Evolutionary conservation across 169 alveolate genomes (phyloP).

Genomic region (Perkinsus olseni): DNA sequence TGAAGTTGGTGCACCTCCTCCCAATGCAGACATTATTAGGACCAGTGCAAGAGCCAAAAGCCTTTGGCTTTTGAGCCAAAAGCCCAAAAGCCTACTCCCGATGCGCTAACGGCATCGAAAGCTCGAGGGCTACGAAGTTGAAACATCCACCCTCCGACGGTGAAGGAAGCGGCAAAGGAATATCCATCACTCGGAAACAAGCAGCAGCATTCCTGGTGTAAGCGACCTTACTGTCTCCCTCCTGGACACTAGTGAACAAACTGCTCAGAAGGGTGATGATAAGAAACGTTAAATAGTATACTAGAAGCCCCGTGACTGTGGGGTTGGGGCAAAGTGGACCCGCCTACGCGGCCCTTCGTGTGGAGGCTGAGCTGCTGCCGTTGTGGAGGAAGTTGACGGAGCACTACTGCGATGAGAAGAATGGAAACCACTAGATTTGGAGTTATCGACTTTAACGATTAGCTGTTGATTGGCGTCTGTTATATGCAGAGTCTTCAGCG

Average conservation of each 20-base stretch:
- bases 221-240: too few species aligned
- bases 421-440: neutral
- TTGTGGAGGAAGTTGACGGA: neutral
- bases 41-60: neutral
- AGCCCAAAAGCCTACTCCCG: too few species aligned
- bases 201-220: too few species aligned
- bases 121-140: too few species aligned
- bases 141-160: too few species aligned
- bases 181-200: too few species aligned
- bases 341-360: neutral
- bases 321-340: neutral
- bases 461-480: neutral
- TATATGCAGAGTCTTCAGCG: neutral
- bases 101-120: too few species aligned
- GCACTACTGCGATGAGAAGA: neutral
- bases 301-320: neutral
- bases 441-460: neutral
- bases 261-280: too few species aligned
- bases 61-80: too few species aligned
- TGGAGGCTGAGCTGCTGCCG: neutral
- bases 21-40: neutral
- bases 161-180: too few species aligned
- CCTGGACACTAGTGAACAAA: too few species aligned
- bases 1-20: neutral
- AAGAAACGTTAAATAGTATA: neutral